Conservation (phyloP, 306 rosid genomes). For the Prunus mongolica region DNA sequence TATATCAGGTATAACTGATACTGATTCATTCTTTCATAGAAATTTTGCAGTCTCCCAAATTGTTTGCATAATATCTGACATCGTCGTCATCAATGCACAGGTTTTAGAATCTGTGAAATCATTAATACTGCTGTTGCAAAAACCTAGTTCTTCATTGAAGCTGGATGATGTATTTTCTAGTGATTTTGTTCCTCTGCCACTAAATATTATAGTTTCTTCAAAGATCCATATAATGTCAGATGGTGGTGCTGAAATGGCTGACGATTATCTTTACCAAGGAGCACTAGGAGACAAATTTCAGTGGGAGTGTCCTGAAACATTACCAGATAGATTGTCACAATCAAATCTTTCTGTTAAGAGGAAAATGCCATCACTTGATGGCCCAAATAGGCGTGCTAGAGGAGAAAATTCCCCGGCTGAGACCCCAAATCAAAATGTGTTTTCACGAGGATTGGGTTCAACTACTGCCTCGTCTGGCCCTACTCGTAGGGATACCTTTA, state of each 20-base stretch:
- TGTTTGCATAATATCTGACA: conserved; percentile 25
- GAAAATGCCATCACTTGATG: conserved; percentile 66
- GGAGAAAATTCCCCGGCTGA: conserved; percentile 77
- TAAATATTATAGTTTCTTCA: conserved; percentile 36
- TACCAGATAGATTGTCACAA: conserved; percentile 77
- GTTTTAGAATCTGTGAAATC: conserved; percentile 59
- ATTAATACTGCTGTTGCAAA: conserved; percentile 60
- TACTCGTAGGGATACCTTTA: conserved; percentile 86
- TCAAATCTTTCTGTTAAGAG: conserved; percentile 54
- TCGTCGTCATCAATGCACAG: conserved; percentile 42
- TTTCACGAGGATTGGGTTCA: conserved; percentile 57
- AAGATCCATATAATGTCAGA: conserved; percentile 53
- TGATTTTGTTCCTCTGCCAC: conserved; percentile 34
- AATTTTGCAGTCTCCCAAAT: neutral
- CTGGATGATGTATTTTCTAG: conserved; percentile 34
- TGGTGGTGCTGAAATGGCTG: conserved; percentile 50
- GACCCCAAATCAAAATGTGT: conserved; percentile 50
- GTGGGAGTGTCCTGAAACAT: conserved; percentile 96
- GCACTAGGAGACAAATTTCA: conserved; percentile 72
- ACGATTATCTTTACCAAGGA: conserved; percentile 51
- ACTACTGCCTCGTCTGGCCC: conserved; percentile 74
- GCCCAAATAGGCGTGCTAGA: conserved; percentile 71
- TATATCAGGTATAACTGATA: conserved; percentile 52
- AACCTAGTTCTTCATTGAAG: conserved; percentile 46
- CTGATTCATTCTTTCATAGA: conserved; percentile 7